These are phyloP conservation scores for Trichothecium sympodiale DNA, from an alignment of 2,329 filamentous ascomycete genomes.

Conservation along the genomic window DNA sequence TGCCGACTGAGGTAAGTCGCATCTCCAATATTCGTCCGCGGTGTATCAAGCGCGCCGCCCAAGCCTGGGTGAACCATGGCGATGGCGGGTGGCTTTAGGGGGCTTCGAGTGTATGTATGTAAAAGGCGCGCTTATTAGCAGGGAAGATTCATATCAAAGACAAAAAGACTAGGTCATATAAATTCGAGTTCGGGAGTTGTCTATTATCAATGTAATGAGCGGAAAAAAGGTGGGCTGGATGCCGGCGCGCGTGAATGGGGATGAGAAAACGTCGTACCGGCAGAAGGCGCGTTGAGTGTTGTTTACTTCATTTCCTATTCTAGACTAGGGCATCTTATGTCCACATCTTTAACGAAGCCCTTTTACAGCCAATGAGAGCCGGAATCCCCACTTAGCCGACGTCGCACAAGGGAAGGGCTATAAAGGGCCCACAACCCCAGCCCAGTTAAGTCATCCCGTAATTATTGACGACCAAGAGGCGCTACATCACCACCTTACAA, in stretches of 20 bases:
- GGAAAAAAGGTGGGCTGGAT: neutral
- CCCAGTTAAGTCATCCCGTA: too few relatives aligned
- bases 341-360: neutral
- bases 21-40: constrained; percentile 75
- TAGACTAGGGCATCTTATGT: constrained; percentile 16
- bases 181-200: too few relatives aligned
- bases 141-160: too few relatives aligned
- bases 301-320: constrained; percentile 29
- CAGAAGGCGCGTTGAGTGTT: constrained; percentile 19
- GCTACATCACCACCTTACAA: too few relatives aligned
- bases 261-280: constrained; percentile 1
- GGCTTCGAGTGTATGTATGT: neutral
- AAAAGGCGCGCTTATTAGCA: too few relatives aligned
- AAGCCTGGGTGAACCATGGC: constrained; percentile 55
- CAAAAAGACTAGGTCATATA: too few relatives aligned
- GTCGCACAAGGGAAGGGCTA: too few relatives aligned
- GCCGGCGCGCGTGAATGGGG: constrained; percentile 2
- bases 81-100: constrained; percentile 8
- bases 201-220: neutral
- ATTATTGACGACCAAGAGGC: too few relatives aligned
- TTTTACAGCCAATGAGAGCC: constrained; percentile 1
- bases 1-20: constrained; percentile 64
- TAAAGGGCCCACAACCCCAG: too few relatives aligned
- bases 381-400: too few relatives aligned
- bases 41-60: constrained; percentile 63